Evolutionary conservation across 345 rosid species (phyloP), one percentile per base, ranked within the genome.

Genomic region (Erysimum cheiranthoides): DNA sequence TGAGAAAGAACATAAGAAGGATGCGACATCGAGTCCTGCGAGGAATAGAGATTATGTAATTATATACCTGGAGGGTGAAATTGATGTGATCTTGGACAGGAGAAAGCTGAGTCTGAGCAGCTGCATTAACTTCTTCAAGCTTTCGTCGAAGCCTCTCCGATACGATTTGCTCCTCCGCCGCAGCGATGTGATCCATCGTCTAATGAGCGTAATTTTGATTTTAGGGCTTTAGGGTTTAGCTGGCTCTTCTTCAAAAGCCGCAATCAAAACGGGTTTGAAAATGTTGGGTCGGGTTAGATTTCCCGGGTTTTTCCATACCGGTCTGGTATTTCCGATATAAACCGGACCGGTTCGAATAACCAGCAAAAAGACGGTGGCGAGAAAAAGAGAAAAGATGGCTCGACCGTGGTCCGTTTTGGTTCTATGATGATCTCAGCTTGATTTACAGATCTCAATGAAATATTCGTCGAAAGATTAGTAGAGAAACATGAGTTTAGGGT

Each of bases 21-120:
- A 61, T 6, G 16, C 66, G 18, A 61, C 34, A 21, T 39, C 32
- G 13, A 14, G 25, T 21, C 25, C 25, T 21, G 49, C 10, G 5
- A 60, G 8, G 5, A 61, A 42, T 9, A 51, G 36, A 64, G 27
- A 74, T 36, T 13, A 6, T 35, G n/a, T n/a, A n/a, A 74, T 36
- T 13, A 38, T 5, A 25, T 46, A 86, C 98, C 94, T 93, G 98
- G 61, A 93, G 96, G 13, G 96, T 91, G 87, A 87, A 93, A 83
- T 88, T 89, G 82, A 93, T 82, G 40, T 93, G 97, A 70, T 91
- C 92, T 81, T 91, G 92, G 34, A 93, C 69, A 47, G 91, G 90
- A 53, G 89, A 77, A 67, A 93, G 98, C 49, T 93, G 96, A 60
- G 84, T 5, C 49, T 93, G 93, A 61, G 94, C 94, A 58, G 97